Conservation (phyloP, 768 basidiomycete genomes). For the Rhodotorula babjevae region DNA sequence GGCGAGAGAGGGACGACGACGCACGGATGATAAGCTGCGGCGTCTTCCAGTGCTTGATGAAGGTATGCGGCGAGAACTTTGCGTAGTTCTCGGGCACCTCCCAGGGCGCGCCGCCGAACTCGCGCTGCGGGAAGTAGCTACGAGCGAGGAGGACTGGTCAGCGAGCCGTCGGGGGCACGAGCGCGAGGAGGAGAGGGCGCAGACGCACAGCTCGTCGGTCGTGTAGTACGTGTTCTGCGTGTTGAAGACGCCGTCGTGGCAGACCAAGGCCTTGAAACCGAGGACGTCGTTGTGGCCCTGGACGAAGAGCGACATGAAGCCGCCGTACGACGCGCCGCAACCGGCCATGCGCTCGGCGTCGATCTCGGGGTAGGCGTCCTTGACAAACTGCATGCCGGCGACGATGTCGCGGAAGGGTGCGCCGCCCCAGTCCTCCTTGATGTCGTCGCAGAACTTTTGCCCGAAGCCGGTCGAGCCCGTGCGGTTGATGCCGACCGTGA, state of each 20-base stretch:
- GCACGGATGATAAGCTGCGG: constrained; percentile 42
- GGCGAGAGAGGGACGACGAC: background rate
- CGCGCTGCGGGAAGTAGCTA: constrained; percentile 44
- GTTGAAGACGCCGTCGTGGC: constrained; percentile 88
- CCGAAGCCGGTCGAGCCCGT: constrained; percentile 74
- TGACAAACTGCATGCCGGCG: constrained; percentile 46
- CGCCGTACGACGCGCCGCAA: constrained; percentile 39
- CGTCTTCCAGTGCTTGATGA: constrained; percentile 40
- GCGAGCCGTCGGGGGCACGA: background rate
- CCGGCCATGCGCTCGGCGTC: constrained; percentile 50
- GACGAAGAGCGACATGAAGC: constrained; percentile 55
- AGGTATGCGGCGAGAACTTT: constrained; percentile 37
- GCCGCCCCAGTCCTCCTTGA: constrained; percentile 49
- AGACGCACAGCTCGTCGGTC: constrained; percentile 66
- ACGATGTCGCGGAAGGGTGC: constrained; percentile 46
- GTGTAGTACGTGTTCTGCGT: constrained; percentile 72
- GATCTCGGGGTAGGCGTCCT: constrained; percentile 46
- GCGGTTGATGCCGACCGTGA: constrained; percentile 81
- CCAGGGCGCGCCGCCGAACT: constrained; percentile 42
- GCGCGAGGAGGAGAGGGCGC: background rate
- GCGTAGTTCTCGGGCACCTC: constrained; percentile 34
- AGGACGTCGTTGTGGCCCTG: constrained; percentile 86
- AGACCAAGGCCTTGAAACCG: constrained; percentile 83
- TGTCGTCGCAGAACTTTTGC: constrained; percentile 45
- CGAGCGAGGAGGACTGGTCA: constrained; percentile 19